Percentiles rank a stretch among this genome's conserved stretches.
phyloP scores from a whole-genome alignment of 331 rosid species.

The Arachis monticola region DNA sequence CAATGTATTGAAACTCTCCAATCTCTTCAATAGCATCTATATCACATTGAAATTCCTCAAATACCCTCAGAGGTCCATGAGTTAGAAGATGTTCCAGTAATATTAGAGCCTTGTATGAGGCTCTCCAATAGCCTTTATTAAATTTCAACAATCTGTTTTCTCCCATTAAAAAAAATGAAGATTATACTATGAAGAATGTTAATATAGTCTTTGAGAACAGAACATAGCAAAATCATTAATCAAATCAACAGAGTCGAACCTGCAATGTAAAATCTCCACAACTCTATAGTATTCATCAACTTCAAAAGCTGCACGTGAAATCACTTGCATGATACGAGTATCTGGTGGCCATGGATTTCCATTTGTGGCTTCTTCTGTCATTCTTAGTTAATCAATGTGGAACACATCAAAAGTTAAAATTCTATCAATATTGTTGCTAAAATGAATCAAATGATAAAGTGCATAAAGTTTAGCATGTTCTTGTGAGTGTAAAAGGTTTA shows the following conservation, averaged over 20 bases:
- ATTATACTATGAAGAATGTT: not conserved
- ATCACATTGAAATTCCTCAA: constrained; percentile 59
- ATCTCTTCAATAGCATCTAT: constrained; percentile 52
- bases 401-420: not conserved
- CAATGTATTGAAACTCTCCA: constrained; percentile 56
- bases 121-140: constrained; percentile 65
- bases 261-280: constrained; percentile 63
- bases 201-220: not conserved
- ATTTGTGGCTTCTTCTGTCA: constrained; percentile 82
- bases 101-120: constrained; percentile 66
- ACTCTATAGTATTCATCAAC: constrained; percentile 79
- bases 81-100: constrained; percentile 71
- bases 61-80: constrained; percentile 77
- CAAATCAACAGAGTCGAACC: constrained; percentile 43
- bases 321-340: constrained; percentile 47
- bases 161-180: constrained; percentile 24
- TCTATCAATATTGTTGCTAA: not conserved
- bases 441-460: not conserved
- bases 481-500: constrained; percentile 1
- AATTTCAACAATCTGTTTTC: constrained; percentile 61
- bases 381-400: constrained; percentile 33
- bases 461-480: not conserved
- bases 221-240: not conserved
- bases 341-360: constrained; percentile 75
- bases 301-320: constrained; percentile 74